phyloP scores from a whole-genome alignment of 1,139 yeast species.

The Hanseniaspora uvarum region DNA sequence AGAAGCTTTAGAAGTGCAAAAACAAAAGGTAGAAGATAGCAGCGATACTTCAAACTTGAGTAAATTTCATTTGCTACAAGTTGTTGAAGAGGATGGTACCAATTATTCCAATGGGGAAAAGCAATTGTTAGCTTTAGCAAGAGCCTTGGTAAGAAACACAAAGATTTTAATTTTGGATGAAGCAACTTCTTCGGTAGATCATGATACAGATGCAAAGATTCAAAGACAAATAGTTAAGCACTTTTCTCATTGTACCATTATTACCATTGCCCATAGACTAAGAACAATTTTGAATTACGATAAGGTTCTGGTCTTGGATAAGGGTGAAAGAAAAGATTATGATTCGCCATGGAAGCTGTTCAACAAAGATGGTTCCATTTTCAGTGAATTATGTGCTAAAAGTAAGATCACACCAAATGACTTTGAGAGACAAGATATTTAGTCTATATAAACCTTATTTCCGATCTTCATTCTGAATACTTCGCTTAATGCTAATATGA shows the following conservation, averaged over 20 bases:
- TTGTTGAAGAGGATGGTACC: constrained; percentile 61
- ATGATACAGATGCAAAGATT: constrained; percentile 61
- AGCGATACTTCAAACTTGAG: constrained; percentile 33
- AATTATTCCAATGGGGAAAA: constrained; percentile 73
- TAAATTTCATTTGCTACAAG: constrained; percentile 57
- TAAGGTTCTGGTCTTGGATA: constrained; percentile 53
- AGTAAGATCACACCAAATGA: constrained; percentile 41
- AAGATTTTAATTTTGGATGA: constrained; percentile 65
- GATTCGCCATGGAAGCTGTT: constrained; percentile 46
- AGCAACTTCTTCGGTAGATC: constrained; percentile 79
- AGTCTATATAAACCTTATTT: background rate
- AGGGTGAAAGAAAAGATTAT: constrained; percentile 51
- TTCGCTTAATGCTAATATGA: too few relatives aligned
- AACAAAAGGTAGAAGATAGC: constrained; percentile 22
- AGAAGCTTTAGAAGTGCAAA: constrained; percentile 31
- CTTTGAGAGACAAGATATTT: constrained; percentile 23
- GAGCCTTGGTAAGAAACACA: constrained; percentile 62
- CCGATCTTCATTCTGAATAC: too few relatives aligned
- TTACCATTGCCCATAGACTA: constrained; percentile 72
- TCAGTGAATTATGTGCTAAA: constrained; percentile 53
- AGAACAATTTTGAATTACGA: constrained; percentile 59
- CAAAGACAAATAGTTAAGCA: constrained; percentile 55
- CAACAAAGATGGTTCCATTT: constrained; percentile 26
- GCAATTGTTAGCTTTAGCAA: constrained; percentile 62
- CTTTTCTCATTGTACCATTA: constrained; percentile 54